Evolutionary conservation across 805 yeast species (phyloP).

Genomic region (Candida krabiensis): DNA sequence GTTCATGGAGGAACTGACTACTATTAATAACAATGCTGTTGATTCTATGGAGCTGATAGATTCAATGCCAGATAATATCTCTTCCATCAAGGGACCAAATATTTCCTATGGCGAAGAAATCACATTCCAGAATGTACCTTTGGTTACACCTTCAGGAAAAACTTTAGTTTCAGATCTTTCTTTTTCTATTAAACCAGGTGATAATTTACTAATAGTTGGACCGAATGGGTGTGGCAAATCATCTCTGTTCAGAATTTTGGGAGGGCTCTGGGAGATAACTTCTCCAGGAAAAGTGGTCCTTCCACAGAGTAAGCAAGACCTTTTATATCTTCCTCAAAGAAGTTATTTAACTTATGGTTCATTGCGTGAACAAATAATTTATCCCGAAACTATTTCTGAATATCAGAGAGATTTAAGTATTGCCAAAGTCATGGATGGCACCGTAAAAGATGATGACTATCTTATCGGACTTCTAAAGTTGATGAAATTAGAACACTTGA

Average conservation of each 20-base stretch:
- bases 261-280: conserved; percentile 89
- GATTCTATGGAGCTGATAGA: conserved; percentile 24
- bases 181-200: conserved; percentile 76
- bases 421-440: conserved; percentile 25
- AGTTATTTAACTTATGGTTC: conserved; percentile 83
- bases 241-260: conserved; percentile 83
- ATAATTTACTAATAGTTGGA: conserved; percentile 86
- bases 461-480: conserved; percentile 53
- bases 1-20: conserved; percentile 62
- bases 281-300: conserved; percentile 55
- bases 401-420: conserved; percentile 38
- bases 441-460: conserved; percentile 45
- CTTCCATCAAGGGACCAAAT: conserved; percentile 34
- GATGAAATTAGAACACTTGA: conserved; percentile 59
- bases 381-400: conserved; percentile 72
- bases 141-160: conserved; percentile 83
- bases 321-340: conserved; percentile 89
- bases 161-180: conserved; percentile 63
- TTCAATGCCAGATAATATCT: conserved; percentile 18
- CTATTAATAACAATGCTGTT: conserved; percentile 36
- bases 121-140: conserved; percentile 72
- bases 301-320: conserved; percentile 62
- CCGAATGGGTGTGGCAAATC: conserved; percentile 98
- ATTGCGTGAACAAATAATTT: conserved; percentile 83
- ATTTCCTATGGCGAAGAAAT: conserved; percentile 55